Base-by-base conservation (phyloP, 2,329 filamentous ascomycete genomes). In the Nemania bipapillata region DNA sequence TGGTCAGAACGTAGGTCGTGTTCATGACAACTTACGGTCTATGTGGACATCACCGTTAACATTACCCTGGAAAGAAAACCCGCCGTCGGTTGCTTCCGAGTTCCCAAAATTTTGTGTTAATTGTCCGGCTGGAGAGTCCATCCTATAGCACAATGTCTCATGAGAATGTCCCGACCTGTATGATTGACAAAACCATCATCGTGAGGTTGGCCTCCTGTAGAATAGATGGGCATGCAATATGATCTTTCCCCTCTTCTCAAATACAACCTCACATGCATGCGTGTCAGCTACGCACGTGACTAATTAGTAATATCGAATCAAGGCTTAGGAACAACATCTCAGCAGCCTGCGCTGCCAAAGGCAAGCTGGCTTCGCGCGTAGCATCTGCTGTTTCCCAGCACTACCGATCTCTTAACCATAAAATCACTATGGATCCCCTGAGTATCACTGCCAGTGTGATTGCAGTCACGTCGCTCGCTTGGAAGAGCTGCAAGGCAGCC, bases 21-120 rank as follows among this genome's bases (percentile, higher is more conserved):
- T 26, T 50, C 22, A 17, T 50, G 47, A 22, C 56, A 26, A 59
- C 56, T 35, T 59, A 59, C 56, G 26, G 28, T 37, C 45, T 24
- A 59, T 49, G 8, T 47, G 22, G n/a, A 59, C 42, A 37, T 50
- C 56, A 28, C 56, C 56, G 20, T 42, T 3, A 22, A 42, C 56
- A 50, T 24, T 37, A n/a, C 56, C 56, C 37, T 59, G 56, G n/a
- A 59, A 59, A 15, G 56, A 32, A 20, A 35, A 24, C n/a, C 56
- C 45, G 24, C 56, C 56, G 45, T 50, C 28, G 20, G 56, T 24
- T 50, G 45, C 56, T 49, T 26, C 20, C 17, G 56, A 50, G 50
- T 50, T 35, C 15, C 56, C 42, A 42, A 59, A 59, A 17, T 22
- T 26, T 37, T 59, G 56, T 15, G 12, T 8, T n/a, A 20, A 20